A percentile compares a stretch with the other conserved stretches of the same genome.
Conservation (phyloP, 768 basidiomycete species). For the Chlorophyllum brunneum region DNA sequence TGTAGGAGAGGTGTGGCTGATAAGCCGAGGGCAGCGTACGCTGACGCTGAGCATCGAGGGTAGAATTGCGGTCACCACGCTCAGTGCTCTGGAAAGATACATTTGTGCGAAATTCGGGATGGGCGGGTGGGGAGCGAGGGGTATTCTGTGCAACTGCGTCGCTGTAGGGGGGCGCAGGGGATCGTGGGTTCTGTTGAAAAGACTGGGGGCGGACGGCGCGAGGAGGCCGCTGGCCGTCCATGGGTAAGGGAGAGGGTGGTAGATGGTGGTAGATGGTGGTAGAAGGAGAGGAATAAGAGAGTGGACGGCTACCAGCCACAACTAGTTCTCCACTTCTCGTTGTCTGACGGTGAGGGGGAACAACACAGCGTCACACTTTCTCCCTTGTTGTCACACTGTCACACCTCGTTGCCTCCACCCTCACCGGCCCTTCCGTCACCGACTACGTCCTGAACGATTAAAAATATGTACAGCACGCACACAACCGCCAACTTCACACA, state of each 20-base stretch:
- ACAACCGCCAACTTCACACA: neutral
- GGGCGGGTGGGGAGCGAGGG: conserved; percentile 28
- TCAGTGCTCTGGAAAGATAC: conserved; percentile 72
- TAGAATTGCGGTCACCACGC: conserved; percentile 60
- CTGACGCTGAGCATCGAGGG: conserved; percentile 53
- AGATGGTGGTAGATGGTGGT: conserved; percentile 11
- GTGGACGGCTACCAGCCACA: conserved; percentile 13
- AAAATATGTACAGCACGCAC: too few relatives aligned
- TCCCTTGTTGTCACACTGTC: conserved; percentile 7
- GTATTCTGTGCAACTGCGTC: conserved; percentile 25
- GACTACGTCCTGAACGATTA: too few relatives aligned
- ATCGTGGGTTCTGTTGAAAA: conserved; percentile 30
- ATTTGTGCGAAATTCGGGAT: conserved; percentile 31
- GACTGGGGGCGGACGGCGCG: conserved; percentile 47
- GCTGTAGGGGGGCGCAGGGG: conserved; percentile 36
- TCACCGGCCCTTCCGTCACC: neutral
- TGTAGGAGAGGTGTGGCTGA: conserved; percentile 25
- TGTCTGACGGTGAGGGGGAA: conserved; percentile 21
- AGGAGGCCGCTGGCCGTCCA: conserved; percentile 48
- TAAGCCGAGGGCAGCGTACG: conserved; percentile 44
- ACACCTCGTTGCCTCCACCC: conserved; percentile 16
- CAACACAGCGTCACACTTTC: conserved; percentile 11
- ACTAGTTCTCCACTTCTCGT: conserved; percentile 5
- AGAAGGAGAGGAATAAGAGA: conserved; percentile 12
- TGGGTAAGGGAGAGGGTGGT: conserved; percentile 4